phyloP scores from a whole-genome alignment of 257 asterid genomes.

The Lycium barbarum region DNA sequence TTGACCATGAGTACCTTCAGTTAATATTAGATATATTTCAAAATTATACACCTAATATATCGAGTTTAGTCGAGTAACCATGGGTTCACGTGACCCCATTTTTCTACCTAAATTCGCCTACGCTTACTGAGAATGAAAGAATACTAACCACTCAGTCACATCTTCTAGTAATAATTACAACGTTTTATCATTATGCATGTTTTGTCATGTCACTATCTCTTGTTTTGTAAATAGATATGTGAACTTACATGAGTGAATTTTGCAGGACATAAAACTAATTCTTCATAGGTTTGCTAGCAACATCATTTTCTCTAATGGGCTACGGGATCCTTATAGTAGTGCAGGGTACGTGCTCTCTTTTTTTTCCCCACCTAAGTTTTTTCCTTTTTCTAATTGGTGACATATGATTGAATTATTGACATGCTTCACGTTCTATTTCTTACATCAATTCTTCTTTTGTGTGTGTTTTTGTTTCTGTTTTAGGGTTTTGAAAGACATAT shows the following conservation, averaged over 20 bases:
- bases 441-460: neutral
- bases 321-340: constrained; percentile 54
- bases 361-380: neutral
- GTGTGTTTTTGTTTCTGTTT: neutral
- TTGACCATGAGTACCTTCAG: too few species aligned
- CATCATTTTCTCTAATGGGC: constrained; percentile 59
- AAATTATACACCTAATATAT: too few species aligned
- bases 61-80: too few species aligned
- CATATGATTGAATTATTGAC: neutral
- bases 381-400: neutral
- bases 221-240: neutral
- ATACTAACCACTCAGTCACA: too few species aligned
- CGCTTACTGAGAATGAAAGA: too few species aligned
- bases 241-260: constrained; percentile 2
- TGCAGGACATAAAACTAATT: constrained; percentile 55
- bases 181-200: neutral
- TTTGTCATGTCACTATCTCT: neutral
- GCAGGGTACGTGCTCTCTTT: constrained; percentile 44
- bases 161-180: neutral
- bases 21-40: too few species aligned
- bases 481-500: constrained; percentile 59
- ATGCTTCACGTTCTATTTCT: neutral
- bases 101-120: too few species aligned
- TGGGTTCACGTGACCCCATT: too few species aligned
- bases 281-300: constrained; percentile 50